phyloP scores from a whole-genome alignment of 306 rosid genomes.

The Abrus precatorius region DNA sequence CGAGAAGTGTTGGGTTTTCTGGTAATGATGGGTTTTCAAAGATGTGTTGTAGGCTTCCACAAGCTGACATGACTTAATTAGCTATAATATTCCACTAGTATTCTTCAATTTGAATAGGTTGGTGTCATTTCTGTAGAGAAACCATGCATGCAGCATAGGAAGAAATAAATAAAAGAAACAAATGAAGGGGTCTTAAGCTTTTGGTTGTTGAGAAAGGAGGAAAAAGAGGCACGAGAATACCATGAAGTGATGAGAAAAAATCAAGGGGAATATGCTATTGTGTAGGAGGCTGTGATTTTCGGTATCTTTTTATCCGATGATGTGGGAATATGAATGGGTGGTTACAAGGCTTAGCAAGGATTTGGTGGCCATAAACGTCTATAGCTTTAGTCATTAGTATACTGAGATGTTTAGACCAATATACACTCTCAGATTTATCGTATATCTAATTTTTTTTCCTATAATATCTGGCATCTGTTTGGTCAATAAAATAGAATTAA shows the following conservation, averaged over 20 bases:
- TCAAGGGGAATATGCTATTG: constrained; percentile 51
- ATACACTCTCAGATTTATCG: no score
- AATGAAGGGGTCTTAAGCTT: neutral
- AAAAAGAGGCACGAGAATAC: constrained; percentile 59
- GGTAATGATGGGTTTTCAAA: constrained; percentile 78
- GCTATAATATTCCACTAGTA: neutral
- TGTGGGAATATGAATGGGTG: constrained; percentile 50
- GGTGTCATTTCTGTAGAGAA: constrained; percentile 1
- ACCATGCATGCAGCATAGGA: neutral
- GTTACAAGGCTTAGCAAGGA: constrained; percentile 43
- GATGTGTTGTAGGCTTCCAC: constrained; percentile 75
- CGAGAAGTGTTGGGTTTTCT: constrained; percentile 62
- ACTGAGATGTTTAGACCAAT: neutral
- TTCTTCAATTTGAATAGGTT: neutral
- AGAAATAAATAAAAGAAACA: neutral
- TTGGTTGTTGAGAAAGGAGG: constrained; percentile 42
- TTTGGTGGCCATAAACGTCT: constrained; percentile 56
- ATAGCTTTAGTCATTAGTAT: neutral
- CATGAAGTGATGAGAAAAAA: constrained; percentile 50
- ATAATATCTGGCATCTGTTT: no score
- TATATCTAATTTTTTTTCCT: no score
- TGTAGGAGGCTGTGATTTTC: constrained; percentile 40
- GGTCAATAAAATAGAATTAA: no score
- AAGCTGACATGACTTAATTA: constrained; percentile 69
- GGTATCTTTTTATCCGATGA: constrained; percentile 37